These are phyloP conservation scores for Pichia sp. DNA, from an alignment of 1,139 yeast genomes.

Conservation along the genomic window DNA sequence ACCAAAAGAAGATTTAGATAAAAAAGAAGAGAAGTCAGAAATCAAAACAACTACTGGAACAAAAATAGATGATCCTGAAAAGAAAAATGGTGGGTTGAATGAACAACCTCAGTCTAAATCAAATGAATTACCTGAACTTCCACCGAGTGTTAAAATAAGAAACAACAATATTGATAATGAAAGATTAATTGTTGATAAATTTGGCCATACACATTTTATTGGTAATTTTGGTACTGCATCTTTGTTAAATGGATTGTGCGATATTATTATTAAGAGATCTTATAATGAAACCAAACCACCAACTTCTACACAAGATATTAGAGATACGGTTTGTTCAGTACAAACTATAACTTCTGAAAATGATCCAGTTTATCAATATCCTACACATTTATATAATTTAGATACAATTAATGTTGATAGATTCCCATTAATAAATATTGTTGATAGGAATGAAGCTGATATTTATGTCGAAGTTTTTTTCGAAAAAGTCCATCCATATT, in stretches of 20 bases:
- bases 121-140: conserved; percentile 13
- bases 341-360: conserved; percentile 30
- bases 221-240: conserved; percentile 39
- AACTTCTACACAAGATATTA: conserved; percentile 28
- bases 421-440: conserved; percentile 32
- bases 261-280: conserved; percentile 34
- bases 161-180: conserved; percentile 28
- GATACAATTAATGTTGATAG: conserved; percentile 28
- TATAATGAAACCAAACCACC: conserved; percentile 28
- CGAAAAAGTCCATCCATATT: conserved; percentile 36
- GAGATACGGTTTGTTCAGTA: conserved; percentile 24
- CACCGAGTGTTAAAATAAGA: conserved; percentile 19
- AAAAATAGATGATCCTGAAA: no score
- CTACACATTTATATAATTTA: conserved; percentile 28
- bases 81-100: no score
- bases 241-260: conserved; percentile 35
- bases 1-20: background rate
- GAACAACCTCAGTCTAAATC: no score
- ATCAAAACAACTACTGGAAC: background rate
- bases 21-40: background rate
- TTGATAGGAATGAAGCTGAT: conserved; percentile 32
- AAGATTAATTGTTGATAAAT: conserved; percentile 34
- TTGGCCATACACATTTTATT: conserved; percentile 38
- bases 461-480: conserved; percentile 34
- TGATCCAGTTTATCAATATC: conserved; percentile 30